Percentiles rank a stretch among this genome's conserved stretches.
These are phyloP conservation scores for Globisporangium abappressorium DNA, from an alignment of 352 stramenopile species.

Conservation along the genomic window DNA sequence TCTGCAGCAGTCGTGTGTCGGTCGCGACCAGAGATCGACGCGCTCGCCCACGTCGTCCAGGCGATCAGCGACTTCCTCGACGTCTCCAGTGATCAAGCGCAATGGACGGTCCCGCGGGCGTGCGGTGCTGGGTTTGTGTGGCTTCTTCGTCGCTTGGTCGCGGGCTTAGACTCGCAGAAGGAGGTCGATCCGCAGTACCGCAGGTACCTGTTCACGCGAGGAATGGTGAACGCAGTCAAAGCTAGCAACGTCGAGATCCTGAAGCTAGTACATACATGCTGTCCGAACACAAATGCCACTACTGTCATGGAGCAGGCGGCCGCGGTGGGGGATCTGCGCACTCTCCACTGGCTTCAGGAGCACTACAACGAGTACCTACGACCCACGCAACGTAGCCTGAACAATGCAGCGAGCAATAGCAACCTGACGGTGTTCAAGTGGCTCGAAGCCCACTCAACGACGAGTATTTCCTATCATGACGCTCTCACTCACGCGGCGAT, in stretches of 20 bases:
- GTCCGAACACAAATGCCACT: neutral
- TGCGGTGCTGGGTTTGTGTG: neutral
- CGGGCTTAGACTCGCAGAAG: neutral
- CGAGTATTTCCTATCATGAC: neutral
- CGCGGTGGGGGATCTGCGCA: neutral
- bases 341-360: neutral
- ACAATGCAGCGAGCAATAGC: neutral
- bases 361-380: neutral
- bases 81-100: neutral
- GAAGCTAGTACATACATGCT: neutral
- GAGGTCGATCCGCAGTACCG: neutral
- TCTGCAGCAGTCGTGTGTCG: slow-evolving; percentile 1
- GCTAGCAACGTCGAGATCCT: neutral
- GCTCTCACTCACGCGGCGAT: neutral
- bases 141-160: slow-evolving; percentile 1
- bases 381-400: neutral
- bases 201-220: neutral
- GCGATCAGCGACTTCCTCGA: slow-evolving; percentile 1
- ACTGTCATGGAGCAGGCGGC: neutral
- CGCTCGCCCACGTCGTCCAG: neutral
- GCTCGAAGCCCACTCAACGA: neutral
- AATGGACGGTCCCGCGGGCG: neutral
- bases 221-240: neutral
- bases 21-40: neutral
- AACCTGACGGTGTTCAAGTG: neutral